Evolutionary conservation across 108 stramenopile genomes (phyloP).

Genomic region (Cyclotella sp.): DNA sequence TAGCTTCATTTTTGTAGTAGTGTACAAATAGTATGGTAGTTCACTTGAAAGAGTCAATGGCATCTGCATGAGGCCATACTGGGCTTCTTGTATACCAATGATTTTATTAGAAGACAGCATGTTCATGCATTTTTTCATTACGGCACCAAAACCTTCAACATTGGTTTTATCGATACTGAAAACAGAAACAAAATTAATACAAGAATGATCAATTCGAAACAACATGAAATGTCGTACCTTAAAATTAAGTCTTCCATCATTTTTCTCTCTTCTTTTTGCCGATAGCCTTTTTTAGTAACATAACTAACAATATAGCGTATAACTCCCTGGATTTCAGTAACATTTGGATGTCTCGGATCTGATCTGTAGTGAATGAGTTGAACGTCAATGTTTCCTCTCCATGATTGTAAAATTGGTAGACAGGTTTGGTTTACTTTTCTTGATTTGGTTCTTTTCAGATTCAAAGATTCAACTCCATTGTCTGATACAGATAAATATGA

Average conservation of each 20-base stretch:
- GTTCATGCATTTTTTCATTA: constrained; percentile 9
- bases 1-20: neutral
- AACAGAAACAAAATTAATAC: too few relatives aligned
- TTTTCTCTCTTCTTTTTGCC: neutral
- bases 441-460: neutral
- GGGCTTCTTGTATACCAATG: constrained; percentile 7
- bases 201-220: too few relatives aligned
- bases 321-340: neutral
- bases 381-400: constrained; percentile 2
- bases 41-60: constrained; percentile 1
- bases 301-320: neutral
- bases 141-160: neutral
- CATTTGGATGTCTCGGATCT: neutral
- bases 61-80: neutral
- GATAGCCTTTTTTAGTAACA: neutral
- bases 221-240: too few relatives aligned
- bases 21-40: neutral
- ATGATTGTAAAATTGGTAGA: neutral
- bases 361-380: neutral
- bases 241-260: too few relatives aligned
- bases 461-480: neutral
- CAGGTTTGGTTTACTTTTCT: neutral
- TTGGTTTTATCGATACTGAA: too few relatives aligned
- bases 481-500: neutral
- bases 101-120: constrained; percentile 2